A percentile compares a stretch with the other conserved stretches of the same genome.
Conservation (phyloP, 495 filamentous ascomycete species). For the Penicillium daleae region DNA sequence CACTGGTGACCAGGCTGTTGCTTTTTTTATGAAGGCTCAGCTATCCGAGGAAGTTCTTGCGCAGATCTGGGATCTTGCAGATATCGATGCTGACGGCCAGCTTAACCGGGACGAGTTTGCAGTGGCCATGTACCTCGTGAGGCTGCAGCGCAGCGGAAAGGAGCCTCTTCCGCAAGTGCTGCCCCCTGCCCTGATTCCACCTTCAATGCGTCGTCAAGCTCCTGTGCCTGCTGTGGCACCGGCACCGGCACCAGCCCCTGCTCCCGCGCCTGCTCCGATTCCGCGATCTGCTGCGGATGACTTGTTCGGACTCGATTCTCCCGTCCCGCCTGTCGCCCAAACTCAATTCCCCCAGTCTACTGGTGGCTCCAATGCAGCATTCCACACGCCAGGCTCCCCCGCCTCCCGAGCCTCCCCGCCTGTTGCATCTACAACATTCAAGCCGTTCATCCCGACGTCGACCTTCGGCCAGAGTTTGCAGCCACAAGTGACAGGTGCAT, state of each 20-base stretch:
- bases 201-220: slow-evolving; percentile 76
- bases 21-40: slow-evolving; percentile 89
- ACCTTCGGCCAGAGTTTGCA: slow-evolving; percentile 85
- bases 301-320: slow-evolving; percentile 82
- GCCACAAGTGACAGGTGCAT: slow-evolving; percentile 76
- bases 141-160: slow-evolving; percentile 77
- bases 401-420: slow-evolving; percentile 42
- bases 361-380: slow-evolving; percentile 62
- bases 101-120: slow-evolving; percentile 90
- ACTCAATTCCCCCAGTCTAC: slow-evolving; percentile 69
- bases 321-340: slow-evolving; percentile 56
- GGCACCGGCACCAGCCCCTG: slow-evolving; percentile 47
- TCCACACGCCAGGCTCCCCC: slow-evolving; percentile 46
- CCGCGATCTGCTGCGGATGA: slow-evolving; percentile 82
- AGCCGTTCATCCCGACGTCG: slow-evolving; percentile 88
- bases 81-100: slow-evolving; percentile 88
- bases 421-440: slow-evolving; percentile 62
- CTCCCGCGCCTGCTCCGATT: slow-evolving; percentile 48
- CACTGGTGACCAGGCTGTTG: slow-evolving; percentile 92
- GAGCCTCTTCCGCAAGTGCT: slow-evolving; percentile 72
- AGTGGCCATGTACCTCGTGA: slow-evolving; percentile 95
- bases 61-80: slow-evolving; percentile 96
- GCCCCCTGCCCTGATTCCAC: slow-evolving; percentile 82
- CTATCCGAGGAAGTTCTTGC: slow-evolving; percentile 88
- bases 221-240: slow-evolving; percentile 46